Percentiles rank a stretch among this genome's conserved stretches.
These are phyloP conservation scores for Dothistroma pini DNA, from an alignment of 2,329 filamentous ascomycete genomes.

Conservation along the genomic window DNA sequence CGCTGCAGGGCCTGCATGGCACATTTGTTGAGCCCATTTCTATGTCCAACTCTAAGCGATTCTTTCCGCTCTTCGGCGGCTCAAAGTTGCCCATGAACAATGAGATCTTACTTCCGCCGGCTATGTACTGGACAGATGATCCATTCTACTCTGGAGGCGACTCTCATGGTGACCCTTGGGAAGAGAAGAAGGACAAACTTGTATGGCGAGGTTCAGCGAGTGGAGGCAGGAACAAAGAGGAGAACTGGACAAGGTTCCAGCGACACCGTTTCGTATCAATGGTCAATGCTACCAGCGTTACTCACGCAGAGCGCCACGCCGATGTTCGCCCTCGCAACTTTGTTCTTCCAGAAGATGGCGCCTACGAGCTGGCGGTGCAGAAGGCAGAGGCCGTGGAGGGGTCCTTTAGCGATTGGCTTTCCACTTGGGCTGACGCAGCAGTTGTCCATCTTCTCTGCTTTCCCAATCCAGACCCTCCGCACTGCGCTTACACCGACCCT, in stretches of 20 bases:
- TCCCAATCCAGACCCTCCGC: conserved; percentile 34
- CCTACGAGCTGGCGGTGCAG: conserved; percentile 38
- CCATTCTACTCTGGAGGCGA: conserved; percentile 43
- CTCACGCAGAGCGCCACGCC: conserved; percentile 44
- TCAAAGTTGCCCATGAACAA: conserved; percentile 51
- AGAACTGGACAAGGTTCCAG: conserved; percentile 70
- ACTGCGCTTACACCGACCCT: conserved; percentile 47
- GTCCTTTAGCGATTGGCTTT: conserved; percentile 40
- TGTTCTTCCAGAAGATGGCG: conserved; percentile 36
- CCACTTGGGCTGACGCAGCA: conserved; percentile 39
- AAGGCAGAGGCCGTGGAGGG: conserved; percentile 11
- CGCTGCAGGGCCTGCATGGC: conserved; percentile 46
- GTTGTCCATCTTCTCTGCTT: conserved; percentile 46
- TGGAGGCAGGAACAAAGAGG: conserved; percentile 45
- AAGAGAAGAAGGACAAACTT: conserved; percentile 39
- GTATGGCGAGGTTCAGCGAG: conserved; percentile 50
- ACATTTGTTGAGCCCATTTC: conserved; percentile 49
- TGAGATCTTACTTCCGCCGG: conserved; percentile 50
- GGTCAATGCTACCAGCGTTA: conserved; percentile 62
- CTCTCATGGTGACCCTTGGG: conserved; percentile 40
- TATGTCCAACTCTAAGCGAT: conserved; percentile 40
- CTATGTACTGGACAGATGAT: conserved; percentile 49
- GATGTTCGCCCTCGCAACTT: conserved; percentile 38
- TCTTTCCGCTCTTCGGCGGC: conserved; percentile 50
- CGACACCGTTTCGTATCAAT: conserved; percentile 71